Conservation (phyloP, 2,329 filamentous ascomycete species). For the Bimuria novae-zelandiae region DNA sequence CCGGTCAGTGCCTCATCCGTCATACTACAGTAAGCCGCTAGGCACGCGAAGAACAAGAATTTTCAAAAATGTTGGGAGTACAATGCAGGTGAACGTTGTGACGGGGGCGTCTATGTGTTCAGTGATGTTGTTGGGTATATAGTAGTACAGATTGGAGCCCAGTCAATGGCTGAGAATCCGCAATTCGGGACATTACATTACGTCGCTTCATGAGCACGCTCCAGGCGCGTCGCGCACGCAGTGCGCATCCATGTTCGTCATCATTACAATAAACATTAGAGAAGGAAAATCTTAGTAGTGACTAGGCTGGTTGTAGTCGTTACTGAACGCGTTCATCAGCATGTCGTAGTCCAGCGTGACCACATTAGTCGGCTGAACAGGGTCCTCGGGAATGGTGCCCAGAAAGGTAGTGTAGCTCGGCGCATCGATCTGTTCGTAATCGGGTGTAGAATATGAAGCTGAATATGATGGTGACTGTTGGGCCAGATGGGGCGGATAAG, state of each 20-base stretch:
- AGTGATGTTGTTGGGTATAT: neutral
- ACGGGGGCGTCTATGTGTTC: neutral
- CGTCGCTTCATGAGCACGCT: slow-evolving; percentile 2
- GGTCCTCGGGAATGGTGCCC: slow-evolving; percentile 17
- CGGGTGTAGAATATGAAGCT: neutral
- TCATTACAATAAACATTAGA: slow-evolving; percentile 1
- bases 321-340: slow-evolving; percentile 1
- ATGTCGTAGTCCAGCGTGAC: slow-evolving; percentile 6
- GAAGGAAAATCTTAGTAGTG: neutral
- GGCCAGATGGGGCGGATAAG: slow-evolving; percentile 1
- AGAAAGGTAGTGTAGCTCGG: slow-evolving; percentile 7
- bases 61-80: neutral
- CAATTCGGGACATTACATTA: slow-evolving; percentile 5
- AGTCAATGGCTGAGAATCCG: neutral
- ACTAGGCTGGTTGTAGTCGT: neutral
- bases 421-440: slow-evolving; percentile 6
- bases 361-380: slow-evolving; percentile 4
- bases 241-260: neutral
- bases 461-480: neutral
- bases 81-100: neutral
- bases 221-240: slow-evolving; percentile 8
- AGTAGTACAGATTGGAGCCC: neutral
- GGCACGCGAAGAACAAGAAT: neutral
- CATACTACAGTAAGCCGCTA: neutral
- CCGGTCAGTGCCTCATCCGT: neutral